phyloP scores from a whole-genome alignment of 2,329 filamentous ascomycete species.

The Xylariomycetidae sp. region DNA sequence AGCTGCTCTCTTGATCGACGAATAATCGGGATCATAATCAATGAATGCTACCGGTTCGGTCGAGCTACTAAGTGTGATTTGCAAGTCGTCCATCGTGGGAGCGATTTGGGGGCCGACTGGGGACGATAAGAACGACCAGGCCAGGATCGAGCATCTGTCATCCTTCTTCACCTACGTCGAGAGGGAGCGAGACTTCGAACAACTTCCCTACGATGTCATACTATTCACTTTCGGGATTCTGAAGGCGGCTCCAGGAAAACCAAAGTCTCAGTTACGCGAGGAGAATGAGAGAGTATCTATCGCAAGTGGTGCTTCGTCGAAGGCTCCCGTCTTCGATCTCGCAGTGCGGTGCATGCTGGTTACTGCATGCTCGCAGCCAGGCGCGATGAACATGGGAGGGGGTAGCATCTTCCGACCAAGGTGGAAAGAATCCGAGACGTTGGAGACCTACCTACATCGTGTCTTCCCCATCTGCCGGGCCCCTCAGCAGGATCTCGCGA shows the following conservation, averaged over 20 bases:
- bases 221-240: background rate
- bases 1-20: background rate
- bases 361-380: background rate
- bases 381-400: background rate
- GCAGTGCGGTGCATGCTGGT: background rate
- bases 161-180: slow-evolving; percentile 1
- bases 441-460: background rate
- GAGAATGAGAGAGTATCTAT: no score
- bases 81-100: background rate
- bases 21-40: no score
- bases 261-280: background rate
- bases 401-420: background rate
- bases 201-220: background rate
- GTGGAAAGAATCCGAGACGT: slow-evolving; percentile 1
- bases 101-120: background rate
- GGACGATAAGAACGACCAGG: background rate
- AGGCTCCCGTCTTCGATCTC: background rate
- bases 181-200: slow-evolving; percentile 1
- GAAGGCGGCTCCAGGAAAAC: background rate
- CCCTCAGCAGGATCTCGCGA: background rate
- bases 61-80: background rate
- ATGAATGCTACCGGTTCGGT: no score
- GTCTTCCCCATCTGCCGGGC: slow-evolving; percentile 1
- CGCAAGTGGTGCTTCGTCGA: no score
- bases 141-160: background rate